A percentile compares a stretch with the other conserved stretches of the same genome.
phyloP scores from a whole-genome alignment of 805 yeast species.

The Torulaspora indica region DNA sequence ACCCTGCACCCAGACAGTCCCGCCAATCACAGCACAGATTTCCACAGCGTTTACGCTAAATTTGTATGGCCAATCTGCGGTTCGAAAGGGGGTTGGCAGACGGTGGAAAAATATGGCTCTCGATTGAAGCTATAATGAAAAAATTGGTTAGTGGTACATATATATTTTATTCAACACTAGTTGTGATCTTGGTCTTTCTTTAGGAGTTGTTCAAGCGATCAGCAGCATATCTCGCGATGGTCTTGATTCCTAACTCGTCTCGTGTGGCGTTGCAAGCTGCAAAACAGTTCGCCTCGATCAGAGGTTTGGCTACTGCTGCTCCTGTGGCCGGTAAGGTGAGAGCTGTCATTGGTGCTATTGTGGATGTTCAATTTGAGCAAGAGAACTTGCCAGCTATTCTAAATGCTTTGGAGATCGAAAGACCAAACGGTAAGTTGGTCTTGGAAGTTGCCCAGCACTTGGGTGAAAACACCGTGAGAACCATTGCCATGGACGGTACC shows the following conservation, averaged over 20 bases:
- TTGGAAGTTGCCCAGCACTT: conserved; percentile 99
- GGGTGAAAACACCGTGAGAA: conserved; percentile 99
- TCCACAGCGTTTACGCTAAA: conserved; percentile 2
- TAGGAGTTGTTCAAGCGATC: conserved; percentile 2
- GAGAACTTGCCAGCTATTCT: conserved; percentile 95
- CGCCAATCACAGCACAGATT: neutral
- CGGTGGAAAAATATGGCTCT: conserved; percentile 5
- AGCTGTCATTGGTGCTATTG: conserved; percentile 99
- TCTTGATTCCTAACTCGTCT: conserved; percentile 49
- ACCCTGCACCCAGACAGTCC: neutral
- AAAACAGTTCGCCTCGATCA: conserved; percentile 53
- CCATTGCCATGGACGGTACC: conserved; percentile 99
- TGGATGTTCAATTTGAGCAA: conserved; percentile 97
- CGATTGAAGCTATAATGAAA: neutral
- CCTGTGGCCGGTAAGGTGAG: conserved; percentile 82
- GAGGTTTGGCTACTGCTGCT: conserved; percentile 42
- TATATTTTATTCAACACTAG: neutral
- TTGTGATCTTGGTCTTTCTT: neutral
- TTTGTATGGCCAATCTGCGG: conserved; percentile 3
- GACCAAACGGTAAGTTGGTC: conserved; percentile 73
- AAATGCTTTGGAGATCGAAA: conserved; percentile 89
- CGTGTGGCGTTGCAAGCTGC: conserved; percentile 88
- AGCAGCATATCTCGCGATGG: conserved; percentile 8
- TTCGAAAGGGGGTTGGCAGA: conserved; percentile 4
- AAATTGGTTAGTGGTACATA: neutral